Conservation (phyloP, 2,329 filamentous ascomycete species). For the Amesomyces nigricolor region DNA sequence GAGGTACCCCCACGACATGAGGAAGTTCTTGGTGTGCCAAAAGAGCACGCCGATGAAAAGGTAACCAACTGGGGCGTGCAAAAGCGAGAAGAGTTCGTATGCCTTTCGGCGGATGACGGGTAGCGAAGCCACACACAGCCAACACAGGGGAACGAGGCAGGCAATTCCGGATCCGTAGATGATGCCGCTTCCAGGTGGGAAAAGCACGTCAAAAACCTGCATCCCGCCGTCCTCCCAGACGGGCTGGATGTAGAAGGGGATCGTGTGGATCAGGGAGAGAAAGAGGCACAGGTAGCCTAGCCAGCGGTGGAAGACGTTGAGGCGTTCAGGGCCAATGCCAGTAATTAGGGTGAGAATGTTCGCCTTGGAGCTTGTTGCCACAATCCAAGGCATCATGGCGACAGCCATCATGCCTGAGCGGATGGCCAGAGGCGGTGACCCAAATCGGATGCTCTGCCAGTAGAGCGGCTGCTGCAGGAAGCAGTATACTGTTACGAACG, state of each 20-base stretch:
- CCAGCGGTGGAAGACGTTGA: slow-evolving; percentile 94
- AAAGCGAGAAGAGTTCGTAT: slow-evolving; percentile 78
- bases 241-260: slow-evolving; percentile 86
- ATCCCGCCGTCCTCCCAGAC: slow-evolving; percentile 76
- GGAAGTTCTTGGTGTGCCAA: slow-evolving; percentile 92
- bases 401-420: slow-evolving; percentile 88
- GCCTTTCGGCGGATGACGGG: slow-evolving; percentile 69
- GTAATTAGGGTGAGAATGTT: slow-evolving; percentile 80
- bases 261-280: slow-evolving; percentile 73
- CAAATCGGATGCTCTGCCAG: slow-evolving; percentile 79
- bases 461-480: slow-evolving; percentile 86
- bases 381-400: slow-evolving; percentile 87
- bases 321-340: slow-evolving; percentile 83
- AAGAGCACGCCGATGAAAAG: slow-evolving; percentile 80
- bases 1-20: slow-evolving; percentile 85
- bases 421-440: slow-evolving; percentile 82
- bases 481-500: slow-evolving; percentile 72
- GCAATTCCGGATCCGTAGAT: slow-evolving; percentile 84
- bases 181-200: slow-evolving; percentile 57
- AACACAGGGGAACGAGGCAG: slow-evolving; percentile 71
- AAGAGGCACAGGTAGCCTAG: slow-evolving; percentile 80
- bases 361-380: slow-evolving; percentile 84
- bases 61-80: slow-evolving; percentile 78
- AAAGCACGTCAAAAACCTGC: slow-evolving; percentile 63
- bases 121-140: slow-evolving; percentile 80